These are phyloP conservation scores for Saccharomyces hybrid DNA, from an alignment of 1,139 yeast species.

Conservation along the genomic window DNA sequence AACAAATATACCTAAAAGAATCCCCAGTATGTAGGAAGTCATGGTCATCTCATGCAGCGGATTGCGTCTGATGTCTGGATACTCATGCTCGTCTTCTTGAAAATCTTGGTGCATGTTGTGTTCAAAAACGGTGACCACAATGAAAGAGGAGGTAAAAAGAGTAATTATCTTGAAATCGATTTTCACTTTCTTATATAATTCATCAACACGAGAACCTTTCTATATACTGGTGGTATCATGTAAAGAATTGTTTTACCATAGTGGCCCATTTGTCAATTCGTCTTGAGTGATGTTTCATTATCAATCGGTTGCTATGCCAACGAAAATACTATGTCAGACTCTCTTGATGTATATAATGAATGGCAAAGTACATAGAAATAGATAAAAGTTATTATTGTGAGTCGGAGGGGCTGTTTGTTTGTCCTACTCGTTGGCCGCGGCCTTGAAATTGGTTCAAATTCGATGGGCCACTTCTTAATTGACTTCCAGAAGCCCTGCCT, in stretches of 20 bases:
- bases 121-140: not conserved
- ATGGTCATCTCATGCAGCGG: slow-evolving; percentile 34
- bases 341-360: not conserved
- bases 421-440: slow-evolving; percentile 12
- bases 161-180: not conserved
- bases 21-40: slow-evolving; percentile 38
- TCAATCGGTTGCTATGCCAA: not conserved
- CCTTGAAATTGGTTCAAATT: slow-evolving; percentile 8
- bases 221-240: not conserved
- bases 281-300: not conserved
- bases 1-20: slow-evolving; percentile 33
- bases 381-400: slow-evolving; percentile 6
- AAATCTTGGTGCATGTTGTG: slow-evolving; percentile 7
- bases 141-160: not conserved
- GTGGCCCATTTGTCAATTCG: not conserved
- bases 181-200: not conserved
- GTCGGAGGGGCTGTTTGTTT: slow-evolving; percentile 14
- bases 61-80: slow-evolving; percentile 32
- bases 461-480: not conserved
- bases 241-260: not conserved
- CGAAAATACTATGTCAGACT: not conserved
- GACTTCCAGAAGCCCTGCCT: not conserved
- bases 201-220: not conserved
- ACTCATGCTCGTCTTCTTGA: slow-evolving; percentile 14
- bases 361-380: not conserved